A percentile compares a stretch with the other conserved stretches of the same genome.
Evolutionary conservation across 2,329 filamentous ascomycete genomes (phyloP).

Genomic region (Colletotrichum godetiae): DNA sequence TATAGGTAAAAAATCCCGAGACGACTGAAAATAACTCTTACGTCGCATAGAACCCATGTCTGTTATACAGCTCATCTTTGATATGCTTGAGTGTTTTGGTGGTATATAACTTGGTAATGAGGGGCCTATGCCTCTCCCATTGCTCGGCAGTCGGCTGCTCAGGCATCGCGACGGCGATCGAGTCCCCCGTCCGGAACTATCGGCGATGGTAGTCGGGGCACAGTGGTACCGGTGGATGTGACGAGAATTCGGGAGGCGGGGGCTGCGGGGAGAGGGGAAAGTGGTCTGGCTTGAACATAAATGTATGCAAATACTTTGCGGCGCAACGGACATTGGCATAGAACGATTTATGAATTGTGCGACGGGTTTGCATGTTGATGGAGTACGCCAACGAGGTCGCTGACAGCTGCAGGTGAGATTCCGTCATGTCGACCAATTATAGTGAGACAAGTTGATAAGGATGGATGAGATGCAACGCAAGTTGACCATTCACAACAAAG

Average conservation of each 20-base stretch:
- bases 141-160: conserved; percentile 24
- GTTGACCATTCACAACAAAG: conserved; percentile 9
- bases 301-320: neutral
- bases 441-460: neutral
- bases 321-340: neutral
- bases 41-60: conserved; percentile 25
- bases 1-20: neutral
- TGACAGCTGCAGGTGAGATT: conserved; percentile 4
- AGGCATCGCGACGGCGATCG: neutral
- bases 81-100: conserved; percentile 14
- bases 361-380: neutral
- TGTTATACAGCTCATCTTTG: conserved; percentile 3
- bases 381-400: neutral
- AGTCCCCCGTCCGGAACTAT: neutral
- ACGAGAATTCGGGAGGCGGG: neutral
- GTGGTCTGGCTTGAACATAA: neutral
- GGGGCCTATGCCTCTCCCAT: conserved; percentile 20
- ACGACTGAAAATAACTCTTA: neutral
- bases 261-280: neutral
- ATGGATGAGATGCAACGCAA: neutral
- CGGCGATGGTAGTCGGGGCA: neutral
- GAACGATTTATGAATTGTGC: conserved; percentile 16
- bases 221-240: neutral
- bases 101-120: conserved; percentile 22
- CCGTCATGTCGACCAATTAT: neutral